These are phyloP conservation scores for Epichloe hybrida DNA, from an alignment of 2,329 filamentous ascomycete genomes.

Conservation along the genomic window DNA sequence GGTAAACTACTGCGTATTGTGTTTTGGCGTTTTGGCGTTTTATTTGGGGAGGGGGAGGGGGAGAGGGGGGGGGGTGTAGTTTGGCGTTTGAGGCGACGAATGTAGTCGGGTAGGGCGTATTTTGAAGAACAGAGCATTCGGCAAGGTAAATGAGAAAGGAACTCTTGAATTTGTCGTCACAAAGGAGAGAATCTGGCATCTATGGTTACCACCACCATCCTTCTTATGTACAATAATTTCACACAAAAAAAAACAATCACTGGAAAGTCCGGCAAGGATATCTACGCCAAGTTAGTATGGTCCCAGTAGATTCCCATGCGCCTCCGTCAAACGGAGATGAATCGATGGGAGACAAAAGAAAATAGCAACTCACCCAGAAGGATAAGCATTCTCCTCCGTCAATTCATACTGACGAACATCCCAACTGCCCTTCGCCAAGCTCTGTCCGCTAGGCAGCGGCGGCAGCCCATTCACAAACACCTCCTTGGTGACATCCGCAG, in stretches of 20 bases:
- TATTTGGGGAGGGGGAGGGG: too few species aligned
- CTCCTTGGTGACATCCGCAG: constrained; percentile 38
- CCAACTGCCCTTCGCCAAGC: constrained; percentile 37
- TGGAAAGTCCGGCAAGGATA: constrained; percentile 53
- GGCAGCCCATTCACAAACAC: constrained; percentile 69
- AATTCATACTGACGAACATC: constrained; percentile 57
- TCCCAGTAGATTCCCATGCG: too few species aligned
- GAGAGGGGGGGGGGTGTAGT: too few species aligned
- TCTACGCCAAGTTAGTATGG: constrained; percentile 26
- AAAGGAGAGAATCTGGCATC: background rate
- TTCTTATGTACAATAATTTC: constrained; percentile 2
- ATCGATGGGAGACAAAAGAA: background rate
- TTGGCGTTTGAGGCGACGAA: too few species aligned
- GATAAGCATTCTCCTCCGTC: constrained; percentile 56
- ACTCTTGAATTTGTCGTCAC: background rate
- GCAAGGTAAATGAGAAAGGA: background rate
- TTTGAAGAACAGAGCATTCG: too few species aligned
- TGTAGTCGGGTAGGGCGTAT: too few species aligned
- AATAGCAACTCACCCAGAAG: constrained; percentile 43
- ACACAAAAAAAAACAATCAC: constrained; percentile 20
- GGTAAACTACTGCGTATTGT: background rate
- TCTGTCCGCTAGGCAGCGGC: constrained; percentile 67
- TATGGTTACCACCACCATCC: background rate
- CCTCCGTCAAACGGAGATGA: too few species aligned
- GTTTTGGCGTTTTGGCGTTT: background rate